Evolutionary conservation across 441 rosid genomes (phyloP).

Genomic region (Hypseocharis bilobata): DNA sequence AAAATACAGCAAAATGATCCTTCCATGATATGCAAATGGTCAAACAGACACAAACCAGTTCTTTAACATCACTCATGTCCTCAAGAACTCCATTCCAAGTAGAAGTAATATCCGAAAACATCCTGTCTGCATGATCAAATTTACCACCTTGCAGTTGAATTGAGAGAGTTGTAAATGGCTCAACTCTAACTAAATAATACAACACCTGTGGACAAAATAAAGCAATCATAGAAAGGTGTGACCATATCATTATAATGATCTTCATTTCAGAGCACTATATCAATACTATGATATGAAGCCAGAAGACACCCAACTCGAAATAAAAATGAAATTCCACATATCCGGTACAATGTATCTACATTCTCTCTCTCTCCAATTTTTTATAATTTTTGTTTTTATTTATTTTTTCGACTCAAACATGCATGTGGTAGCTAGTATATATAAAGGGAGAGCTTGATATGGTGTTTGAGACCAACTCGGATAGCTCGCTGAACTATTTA

Average conservation of each 20-base stretch:
- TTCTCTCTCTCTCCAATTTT: no score
- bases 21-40: conserved; percentile 10
- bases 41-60: conserved; percentile 58
- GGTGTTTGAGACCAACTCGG: no score
- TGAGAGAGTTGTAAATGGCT: conserved; percentile 92
- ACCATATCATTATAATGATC: conserved; percentile 11
- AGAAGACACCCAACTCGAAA: conserved; percentile 12
- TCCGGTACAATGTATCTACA: not conserved
- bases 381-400: no score
- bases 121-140: conserved; percentile 96
- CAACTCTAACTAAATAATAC: conserved; percentile 90
- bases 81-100: conserved; percentile 98
- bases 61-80: conserved; percentile 99
- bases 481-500: no score
- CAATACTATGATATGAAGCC: not conserved
- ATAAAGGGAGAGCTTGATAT: no score
- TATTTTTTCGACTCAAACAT: no score
- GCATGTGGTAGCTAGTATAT: no score
- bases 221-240: conserved; percentile 18
- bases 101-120: conserved; percentile 86
- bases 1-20: conserved; percentile 7
- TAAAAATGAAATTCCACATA: not conserved
- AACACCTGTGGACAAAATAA: conserved; percentile 55
- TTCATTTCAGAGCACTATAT: conserved; percentile 12
- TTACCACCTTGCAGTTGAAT: conserved; percentile 99